These are phyloP conservation scores for Tuber brumale DNA, from an alignment of 495 filamentous ascomycete genomes.

Conservation along the genomic window DNA sequence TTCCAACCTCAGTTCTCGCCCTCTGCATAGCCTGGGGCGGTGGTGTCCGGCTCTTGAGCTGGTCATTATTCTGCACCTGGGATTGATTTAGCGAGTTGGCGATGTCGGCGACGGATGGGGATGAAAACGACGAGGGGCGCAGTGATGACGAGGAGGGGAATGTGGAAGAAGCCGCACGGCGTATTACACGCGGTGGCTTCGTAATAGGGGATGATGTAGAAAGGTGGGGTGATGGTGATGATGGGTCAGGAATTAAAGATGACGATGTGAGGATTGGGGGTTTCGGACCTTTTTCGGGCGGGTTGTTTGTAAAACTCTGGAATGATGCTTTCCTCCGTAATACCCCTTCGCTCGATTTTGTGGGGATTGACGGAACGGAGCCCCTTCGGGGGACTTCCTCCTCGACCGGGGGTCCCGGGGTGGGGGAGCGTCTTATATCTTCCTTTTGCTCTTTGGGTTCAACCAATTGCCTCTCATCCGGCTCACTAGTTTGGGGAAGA, in stretches of 20 bases:
- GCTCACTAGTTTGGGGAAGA: not conserved
- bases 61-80: slow-evolving; percentile 28
- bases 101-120: slow-evolving; percentile 22
- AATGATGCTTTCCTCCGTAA: not conserved
- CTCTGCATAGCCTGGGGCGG: slow-evolving; percentile 15
- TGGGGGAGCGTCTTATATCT: not conserved
- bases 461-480: not conserved
- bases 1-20: slow-evolving; percentile 29
- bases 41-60: slow-evolving; percentile 8
- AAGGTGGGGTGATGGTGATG: slow-evolving; percentile 25
- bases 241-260: slow-evolving; percentile 27
- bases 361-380: not conserved
- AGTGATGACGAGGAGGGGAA: slow-evolving; percentile 24
- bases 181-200: slow-evolving; percentile 25
- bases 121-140: slow-evolving; percentile 17
- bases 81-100: slow-evolving; percentile 34
- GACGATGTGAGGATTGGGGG: slow-evolving; percentile 23
- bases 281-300: slow-evolving; percentile 1
- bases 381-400: not conserved
- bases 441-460: not conserved
- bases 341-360: not conserved
- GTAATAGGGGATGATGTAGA: slow-evolving; percentile 21
- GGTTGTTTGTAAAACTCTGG: not conserved
- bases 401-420: not conserved
- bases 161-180: slow-evolving; percentile 29